phyloP scores from a whole-genome alignment of 345 rosid genomes.

The Salix suchowensis region DNA sequence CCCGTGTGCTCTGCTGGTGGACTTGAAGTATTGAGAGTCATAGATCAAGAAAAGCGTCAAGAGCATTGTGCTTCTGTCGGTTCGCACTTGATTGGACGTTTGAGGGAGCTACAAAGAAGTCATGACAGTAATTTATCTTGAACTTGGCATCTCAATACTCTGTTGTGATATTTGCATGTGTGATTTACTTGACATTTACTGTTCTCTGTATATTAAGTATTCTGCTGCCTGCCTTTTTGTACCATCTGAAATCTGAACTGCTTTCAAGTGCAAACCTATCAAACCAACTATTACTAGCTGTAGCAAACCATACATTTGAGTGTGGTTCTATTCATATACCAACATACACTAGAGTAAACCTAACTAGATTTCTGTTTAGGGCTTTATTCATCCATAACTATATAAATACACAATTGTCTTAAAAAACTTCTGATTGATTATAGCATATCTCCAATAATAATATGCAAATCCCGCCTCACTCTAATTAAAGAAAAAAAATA shows the following conservation, averaged over 20 bases:
- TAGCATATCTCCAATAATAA: no score
- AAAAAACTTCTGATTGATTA: no score
- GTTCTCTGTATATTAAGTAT: background rate
- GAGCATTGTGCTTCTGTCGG: conserved; percentile 75
- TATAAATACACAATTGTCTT: no score
- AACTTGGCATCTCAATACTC: conserved; percentile 4
- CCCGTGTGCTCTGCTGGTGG: conserved; percentile 98
- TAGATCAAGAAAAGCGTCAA: conserved; percentile 90
- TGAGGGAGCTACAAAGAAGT: conserved; percentile 61
- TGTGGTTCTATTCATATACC: background rate
- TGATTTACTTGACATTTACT: background rate
- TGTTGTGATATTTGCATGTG: background rate
- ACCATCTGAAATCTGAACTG: background rate
- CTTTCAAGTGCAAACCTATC: background rate
- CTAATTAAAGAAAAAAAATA: no score
- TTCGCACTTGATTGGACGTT: conserved; percentile 62
- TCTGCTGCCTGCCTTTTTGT: background rate
- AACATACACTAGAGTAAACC: background rate
- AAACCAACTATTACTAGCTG: background rate
- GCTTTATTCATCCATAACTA: background rate
- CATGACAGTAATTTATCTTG: conserved; percentile 54
- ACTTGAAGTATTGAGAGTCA: conserved; percentile 80
- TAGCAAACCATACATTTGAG: background rate
- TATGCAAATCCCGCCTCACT: no score
- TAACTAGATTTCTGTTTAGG: background rate